phyloP scores from a whole-genome alignment of 2,329 filamentous ascomycete species.

The Venturia effusa region DNA sequence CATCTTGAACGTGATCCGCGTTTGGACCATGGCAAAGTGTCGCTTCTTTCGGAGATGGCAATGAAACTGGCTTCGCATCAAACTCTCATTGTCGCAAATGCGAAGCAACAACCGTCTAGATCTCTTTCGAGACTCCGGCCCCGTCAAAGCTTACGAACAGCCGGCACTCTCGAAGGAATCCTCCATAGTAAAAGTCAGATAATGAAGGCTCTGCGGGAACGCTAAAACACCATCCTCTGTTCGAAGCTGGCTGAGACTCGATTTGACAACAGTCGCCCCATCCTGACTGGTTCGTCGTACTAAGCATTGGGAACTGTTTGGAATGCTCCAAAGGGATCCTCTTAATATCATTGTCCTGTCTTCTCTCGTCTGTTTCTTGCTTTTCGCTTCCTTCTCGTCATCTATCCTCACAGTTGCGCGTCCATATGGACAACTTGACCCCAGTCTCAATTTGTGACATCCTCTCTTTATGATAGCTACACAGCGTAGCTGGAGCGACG shows the following conservation, averaged over 20 bases:
- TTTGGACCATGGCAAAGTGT: not conserved
- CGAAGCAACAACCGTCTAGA: not conserved
- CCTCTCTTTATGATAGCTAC: conserved; percentile 1
- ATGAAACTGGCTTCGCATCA: not conserved
- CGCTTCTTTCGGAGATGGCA: not conserved
- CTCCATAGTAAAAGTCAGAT: not conserved
- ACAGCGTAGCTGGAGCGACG: conserved; percentile 1
- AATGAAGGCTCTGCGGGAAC: not conserved
- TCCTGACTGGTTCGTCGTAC: not conserved
- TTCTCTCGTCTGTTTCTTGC: not conserved
- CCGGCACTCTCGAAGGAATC: not conserved
- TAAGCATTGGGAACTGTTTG: not conserved
- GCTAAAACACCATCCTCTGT: not conserved
- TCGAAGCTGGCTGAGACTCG: not conserved
- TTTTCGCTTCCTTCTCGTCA: not conserved
- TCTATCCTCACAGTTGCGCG: not conserved
- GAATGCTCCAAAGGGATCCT: not conserved
- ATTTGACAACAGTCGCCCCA: not conserved
- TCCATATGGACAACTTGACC: conserved; percentile 2
- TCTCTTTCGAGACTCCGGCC: not conserved
- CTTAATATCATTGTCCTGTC: not conserved
- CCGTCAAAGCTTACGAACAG: not conserved
- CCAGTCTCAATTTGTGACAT: not conserved
- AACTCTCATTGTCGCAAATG: not conserved
- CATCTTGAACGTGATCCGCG: conserved; percentile 1